Evolutionary conservation across 2,329 filamentous ascomycete species (phyloP).

Genomic region (Botrytis hyacinthi): DNA sequence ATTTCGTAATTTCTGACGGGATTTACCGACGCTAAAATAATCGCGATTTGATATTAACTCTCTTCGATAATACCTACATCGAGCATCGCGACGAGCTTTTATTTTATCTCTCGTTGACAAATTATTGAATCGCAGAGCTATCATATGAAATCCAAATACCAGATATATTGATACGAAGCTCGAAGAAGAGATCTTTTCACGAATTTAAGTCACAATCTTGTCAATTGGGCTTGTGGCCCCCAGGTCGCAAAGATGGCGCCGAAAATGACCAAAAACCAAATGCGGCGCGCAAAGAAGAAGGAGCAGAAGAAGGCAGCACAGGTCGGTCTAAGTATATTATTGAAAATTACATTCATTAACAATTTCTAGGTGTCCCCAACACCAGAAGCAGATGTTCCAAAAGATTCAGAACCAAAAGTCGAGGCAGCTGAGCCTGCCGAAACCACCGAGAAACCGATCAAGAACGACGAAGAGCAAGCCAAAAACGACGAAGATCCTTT

Average conservation of each 20-base stretch:
- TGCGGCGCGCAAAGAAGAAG: slow-evolving; percentile 92
- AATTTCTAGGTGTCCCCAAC: slow-evolving; percentile 38
- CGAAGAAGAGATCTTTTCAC: not conserved
- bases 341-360: slow-evolving; percentile 17
- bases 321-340: slow-evolving; percentile 40
- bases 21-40: slow-evolving; percentile 29
- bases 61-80: slow-evolving; percentile 6
- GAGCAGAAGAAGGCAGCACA: slow-evolving; percentile 71
- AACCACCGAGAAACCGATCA: slow-evolving; percentile 31
- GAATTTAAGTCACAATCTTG: not conserved
- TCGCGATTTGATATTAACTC: slow-evolving; percentile 29
- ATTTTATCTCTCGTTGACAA: not conserved
- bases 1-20: slow-evolving; percentile 13
- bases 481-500: slow-evolving; percentile 40
- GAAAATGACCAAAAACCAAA: slow-evolving; percentile 92
- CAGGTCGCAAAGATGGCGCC: slow-evolving; percentile 53
- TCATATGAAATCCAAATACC: not conserved
- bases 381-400: slow-evolving; percentile 33
- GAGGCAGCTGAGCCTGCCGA: not conserved
- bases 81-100: not conserved
- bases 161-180: not conserved
- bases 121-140: not conserved
- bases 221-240: slow-evolving; percentile 27
- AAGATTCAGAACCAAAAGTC: slow-evolving; percentile 39
- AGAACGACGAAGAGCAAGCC: slow-evolving; percentile 26